Conservation (phyloP, 768 basidiomycete genomes). For the Phlebiopsis gigantea region DNA sequence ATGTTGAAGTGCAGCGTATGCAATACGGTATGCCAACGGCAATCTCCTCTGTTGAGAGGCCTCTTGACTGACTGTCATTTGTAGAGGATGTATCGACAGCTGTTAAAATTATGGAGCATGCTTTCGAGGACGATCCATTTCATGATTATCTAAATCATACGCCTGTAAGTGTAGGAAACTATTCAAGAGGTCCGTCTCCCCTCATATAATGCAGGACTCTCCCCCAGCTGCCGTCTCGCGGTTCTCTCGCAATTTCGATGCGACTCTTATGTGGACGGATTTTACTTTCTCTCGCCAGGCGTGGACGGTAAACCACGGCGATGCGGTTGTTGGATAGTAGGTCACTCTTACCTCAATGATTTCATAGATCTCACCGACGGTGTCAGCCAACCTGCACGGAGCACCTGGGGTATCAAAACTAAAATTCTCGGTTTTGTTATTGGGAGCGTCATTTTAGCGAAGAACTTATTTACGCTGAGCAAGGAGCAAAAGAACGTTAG, state of each 20-base stretch:
- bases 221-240: background rate
- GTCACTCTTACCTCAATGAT: background rate
- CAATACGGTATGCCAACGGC: background rate
- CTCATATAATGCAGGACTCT: background rate
- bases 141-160: slow-evolving; percentile 1
- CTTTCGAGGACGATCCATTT: slow-evolving; percentile 5
- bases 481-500: slow-evolving; percentile 6
- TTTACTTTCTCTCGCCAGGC: background rate
- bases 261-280: background rate
- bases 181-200: background rate
- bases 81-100: slow-evolving; percentile 1
- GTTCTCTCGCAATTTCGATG: background rate
- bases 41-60: background rate
- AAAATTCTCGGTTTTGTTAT: background rate
- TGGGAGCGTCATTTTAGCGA: background rate
- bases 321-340: slow-evolving; percentile 5
- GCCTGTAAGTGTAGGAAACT: background rate
- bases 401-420: background rate
- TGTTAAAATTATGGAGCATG: background rate
- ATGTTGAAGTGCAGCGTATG: background rate
- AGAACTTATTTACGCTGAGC: background rate
- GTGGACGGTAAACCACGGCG: slow-evolving; percentile 10
- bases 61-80: background rate
- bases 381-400: background rate
- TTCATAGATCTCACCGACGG: background rate